Evolutionary conservation across 2,329 filamentous ascomycete species (phyloP).

Genomic region (Fonsecaea pedrosoi): DNA sequence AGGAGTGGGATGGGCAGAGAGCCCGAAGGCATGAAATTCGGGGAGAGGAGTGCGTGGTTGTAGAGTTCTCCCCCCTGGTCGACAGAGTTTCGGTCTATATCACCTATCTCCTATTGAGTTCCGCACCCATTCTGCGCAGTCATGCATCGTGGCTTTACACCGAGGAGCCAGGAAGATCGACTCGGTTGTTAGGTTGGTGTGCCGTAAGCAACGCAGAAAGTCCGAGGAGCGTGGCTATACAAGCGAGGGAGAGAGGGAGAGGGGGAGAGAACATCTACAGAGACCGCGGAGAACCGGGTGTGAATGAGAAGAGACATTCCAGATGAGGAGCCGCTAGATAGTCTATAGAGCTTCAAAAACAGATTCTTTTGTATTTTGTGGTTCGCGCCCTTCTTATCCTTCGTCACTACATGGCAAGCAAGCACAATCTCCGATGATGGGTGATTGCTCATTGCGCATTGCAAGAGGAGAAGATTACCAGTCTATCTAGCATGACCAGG

Average conservation of each 20-base stretch:
- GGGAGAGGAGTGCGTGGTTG: constrained; percentile 32
- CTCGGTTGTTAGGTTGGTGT: no score
- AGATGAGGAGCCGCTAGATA: no score
- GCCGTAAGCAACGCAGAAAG: no score
- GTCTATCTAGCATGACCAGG: constrained; percentile 1
- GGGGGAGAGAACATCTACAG: no score
- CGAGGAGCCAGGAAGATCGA: no score
- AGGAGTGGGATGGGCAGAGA: constrained; percentile 20
- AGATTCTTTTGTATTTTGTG: neutral
- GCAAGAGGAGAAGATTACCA: neutral
- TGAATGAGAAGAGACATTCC: no score
- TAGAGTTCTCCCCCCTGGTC: neutral
- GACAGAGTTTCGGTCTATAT: neutral
- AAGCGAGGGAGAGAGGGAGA: no score
- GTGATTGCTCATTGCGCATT: neutral
- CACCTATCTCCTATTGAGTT: neutral
- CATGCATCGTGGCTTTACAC: neutral
- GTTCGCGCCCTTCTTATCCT: no score
- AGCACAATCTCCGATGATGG: neutral
- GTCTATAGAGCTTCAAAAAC: no score
- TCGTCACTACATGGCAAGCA: neutral
- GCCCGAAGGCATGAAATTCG: constrained; percentile 29
- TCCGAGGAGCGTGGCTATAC: no score
- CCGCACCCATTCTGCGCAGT: neutral
- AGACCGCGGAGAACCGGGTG: no score